These are phyloP conservation scores for Sporothrix curviconia DNA, from an alignment of 2,329 filamentous ascomycete genomes.

Conservation along the genomic window DNA sequence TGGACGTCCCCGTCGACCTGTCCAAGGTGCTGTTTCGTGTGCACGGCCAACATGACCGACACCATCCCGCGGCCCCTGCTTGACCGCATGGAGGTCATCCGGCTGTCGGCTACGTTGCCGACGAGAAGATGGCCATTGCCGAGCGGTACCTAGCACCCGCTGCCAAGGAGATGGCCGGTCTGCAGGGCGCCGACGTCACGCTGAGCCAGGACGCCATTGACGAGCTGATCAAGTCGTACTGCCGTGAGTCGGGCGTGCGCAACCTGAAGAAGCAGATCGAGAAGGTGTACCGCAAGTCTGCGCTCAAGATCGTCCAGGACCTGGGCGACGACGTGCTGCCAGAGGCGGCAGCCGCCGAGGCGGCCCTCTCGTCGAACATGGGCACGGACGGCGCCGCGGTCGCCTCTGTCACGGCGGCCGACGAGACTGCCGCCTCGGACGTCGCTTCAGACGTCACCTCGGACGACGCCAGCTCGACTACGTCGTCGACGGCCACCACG, in stretches of 20 bases:
- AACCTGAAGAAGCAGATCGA: slow-evolving; percentile 99
- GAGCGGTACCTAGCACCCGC: slow-evolving; percentile 86
- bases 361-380: no score
- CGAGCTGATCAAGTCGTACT: slow-evolving; percentile 97
- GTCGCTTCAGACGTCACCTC: slow-evolving; percentile 16
- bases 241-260: slow-evolving; percentile 90
- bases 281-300: slow-evolving; percentile 96
- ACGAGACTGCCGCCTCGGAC: slow-evolving; percentile 37
- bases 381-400: slow-evolving; percentile 1
- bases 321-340: slow-evolving; percentile 77
- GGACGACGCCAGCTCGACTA: background rate
- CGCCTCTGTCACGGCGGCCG: slow-evolving; percentile 38
- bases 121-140: slow-evolving; percentile 98
- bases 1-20: slow-evolving; percentile 94
- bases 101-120: slow-evolving; percentile 90
- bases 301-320: slow-evolving; percentile 93
- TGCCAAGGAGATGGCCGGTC: slow-evolving; percentile 86
- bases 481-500: background rate
- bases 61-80: slow-evolving; percentile 91
- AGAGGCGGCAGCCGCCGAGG: slow-evolving; percentile 55
- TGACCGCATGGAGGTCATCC: slow-evolving; percentile 96
- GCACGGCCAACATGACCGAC: slow-evolving; percentile 97
- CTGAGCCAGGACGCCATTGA: slow-evolving; percentile 82
- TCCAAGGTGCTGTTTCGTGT: slow-evolving; percentile 98
- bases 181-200: slow-evolving; percentile 86